Conservation (phyloP, 2,329 filamentous ascomycete genomes). For the Aquanectria penicillioides region DNA sequence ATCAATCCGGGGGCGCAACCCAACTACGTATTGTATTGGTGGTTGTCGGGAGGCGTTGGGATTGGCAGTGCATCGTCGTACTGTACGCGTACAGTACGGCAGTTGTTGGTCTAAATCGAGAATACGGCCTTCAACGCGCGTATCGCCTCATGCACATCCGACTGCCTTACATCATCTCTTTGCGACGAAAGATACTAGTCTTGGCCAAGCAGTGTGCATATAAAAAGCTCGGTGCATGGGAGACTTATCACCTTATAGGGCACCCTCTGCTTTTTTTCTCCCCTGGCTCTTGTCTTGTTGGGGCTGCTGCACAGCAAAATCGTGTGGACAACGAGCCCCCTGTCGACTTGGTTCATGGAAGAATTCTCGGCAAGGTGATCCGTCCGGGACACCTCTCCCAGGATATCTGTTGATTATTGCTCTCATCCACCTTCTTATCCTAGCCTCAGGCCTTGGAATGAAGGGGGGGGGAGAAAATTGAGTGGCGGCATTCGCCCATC, state of each 20-base stretch:
- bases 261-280: neutral
- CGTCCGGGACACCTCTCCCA: conserved; percentile 12
- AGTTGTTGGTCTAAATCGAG: neutral
- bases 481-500: conserved; percentile 12
- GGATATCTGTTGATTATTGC: conserved; percentile 1
- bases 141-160: conserved; percentile 10
- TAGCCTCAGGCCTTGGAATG: conserved; percentile 32
- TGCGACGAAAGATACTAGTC: no score
- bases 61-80: conserved; percentile 1
- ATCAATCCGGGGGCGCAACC: conserved; percentile 29
- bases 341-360: conserved; percentile 22
- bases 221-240: no score
- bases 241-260: no score
- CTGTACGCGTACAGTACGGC: conserved; percentile 16
- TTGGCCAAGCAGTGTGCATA: no score
- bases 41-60: conserved; percentile 22
- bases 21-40: neutral
- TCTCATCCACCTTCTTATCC: conserved; percentile 28
- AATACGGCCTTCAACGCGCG: conserved; percentile 2
- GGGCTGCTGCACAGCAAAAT: neutral
- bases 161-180: no score
- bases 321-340: conserved; percentile 21
- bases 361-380: conserved; percentile 34
- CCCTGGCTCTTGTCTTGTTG: neutral
- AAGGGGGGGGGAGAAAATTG: conserved; percentile 6